phyloP scores from a whole-genome alignment of 2,329 filamentous ascomycete species.

The Keithomyces neogunnii region DNA sequence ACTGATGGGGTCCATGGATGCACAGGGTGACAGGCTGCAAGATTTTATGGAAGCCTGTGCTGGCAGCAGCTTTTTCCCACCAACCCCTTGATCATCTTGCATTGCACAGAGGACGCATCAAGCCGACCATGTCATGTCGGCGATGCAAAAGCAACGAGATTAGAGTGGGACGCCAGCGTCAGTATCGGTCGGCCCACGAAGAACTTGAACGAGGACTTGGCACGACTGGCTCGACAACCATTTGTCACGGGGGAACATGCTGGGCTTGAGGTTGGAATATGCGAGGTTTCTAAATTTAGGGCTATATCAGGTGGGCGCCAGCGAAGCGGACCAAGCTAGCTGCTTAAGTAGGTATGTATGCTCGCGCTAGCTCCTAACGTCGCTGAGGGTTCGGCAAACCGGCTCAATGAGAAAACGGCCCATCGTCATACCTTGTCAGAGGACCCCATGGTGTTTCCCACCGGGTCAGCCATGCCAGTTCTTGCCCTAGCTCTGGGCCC shows the following conservation, averaged over 20 bases:
- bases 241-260: constrained; percentile 2
- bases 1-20: neutral
- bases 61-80: no score
- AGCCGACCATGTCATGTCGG: no score
- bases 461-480: neutral
- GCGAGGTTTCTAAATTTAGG: constrained; percentile 5
- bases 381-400: constrained; percentile 4
- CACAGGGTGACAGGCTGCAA: no score
- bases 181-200: no score
- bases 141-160: no score
- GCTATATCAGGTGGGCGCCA: neutral
- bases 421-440: constrained; percentile 1
- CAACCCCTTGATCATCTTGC: no score
- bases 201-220: no score
- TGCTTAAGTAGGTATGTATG: neutral
- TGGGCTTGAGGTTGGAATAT: constrained; percentile 1
- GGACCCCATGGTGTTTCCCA: neutral
- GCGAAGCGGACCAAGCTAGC: neutral
- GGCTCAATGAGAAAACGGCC: constrained; percentile 2
- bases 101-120: no score
- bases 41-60: no score
- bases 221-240: neutral
- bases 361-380: neutral
- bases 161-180: no score
- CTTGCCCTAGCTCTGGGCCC: constrained; percentile 1